phyloP scores from a whole-genome alignment of 2,329 filamentous ascomycete species.

The Teratosphaeria pseudoeucalypti region DNA sequence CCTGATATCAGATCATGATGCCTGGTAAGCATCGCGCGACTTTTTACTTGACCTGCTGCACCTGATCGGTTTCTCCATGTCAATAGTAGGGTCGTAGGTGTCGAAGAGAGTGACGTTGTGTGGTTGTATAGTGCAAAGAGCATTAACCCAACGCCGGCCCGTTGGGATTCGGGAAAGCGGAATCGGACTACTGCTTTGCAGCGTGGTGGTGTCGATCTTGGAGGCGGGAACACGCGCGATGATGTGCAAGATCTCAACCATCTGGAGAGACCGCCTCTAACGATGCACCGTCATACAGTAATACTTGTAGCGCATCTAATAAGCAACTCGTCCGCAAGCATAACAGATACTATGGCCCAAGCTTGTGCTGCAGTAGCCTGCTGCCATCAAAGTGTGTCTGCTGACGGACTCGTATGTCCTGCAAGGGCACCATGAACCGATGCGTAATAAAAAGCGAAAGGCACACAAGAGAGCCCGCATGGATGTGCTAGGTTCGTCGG shows the following conservation, averaged over 20 bases:
- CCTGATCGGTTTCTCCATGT: too few relatives aligned
- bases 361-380: background rate
- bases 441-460: background rate
- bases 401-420: background rate
- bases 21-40: background rate
- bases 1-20: background rate
- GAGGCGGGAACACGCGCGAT: background rate
- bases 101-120: background rate
- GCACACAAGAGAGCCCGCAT: too few relatives aligned
- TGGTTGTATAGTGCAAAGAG: background rate
- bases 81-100: background rate
- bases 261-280: background rate
- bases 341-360: background rate
- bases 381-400: background rate
- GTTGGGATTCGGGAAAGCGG: background rate
- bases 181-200: background rate
- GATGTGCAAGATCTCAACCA: background rate
- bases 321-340: background rate
- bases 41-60: too few relatives aligned
- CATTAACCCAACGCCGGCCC: background rate
- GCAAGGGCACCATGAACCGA: background rate
- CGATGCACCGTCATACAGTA: background rate
- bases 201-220: background rate
- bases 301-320: background rate
- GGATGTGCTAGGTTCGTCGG: background rate